phyloP scores from a whole-genome alignment of 257 asterid genomes.

The Capsicum pubescens region DNA sequence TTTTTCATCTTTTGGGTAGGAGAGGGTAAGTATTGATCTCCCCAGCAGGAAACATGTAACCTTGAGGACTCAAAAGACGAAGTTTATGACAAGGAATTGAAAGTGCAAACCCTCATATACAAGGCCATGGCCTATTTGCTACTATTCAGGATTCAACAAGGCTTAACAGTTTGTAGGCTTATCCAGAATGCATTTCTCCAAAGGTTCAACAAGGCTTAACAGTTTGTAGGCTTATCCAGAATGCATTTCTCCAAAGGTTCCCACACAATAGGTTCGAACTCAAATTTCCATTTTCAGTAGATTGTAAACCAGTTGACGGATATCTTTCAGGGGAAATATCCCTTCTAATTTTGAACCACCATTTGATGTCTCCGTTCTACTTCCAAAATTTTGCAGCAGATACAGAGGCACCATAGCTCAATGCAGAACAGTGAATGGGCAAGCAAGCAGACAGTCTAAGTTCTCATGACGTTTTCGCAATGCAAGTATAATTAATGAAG shows the following conservation, averaged over 20 bases:
- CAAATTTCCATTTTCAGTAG: background rate
- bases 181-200: background rate
- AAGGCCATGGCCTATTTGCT: background rate
- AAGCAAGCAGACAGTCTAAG: background rate
- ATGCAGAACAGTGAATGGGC: background rate
- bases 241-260: background rate
- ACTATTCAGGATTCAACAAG: background rate
- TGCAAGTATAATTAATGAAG: background rate
- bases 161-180: background rate
- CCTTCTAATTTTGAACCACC: conserved; percentile 2
- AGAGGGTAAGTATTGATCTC: background rate
- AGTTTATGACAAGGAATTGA: background rate
- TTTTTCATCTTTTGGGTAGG: background rate
- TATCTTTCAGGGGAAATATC: conserved; percentile 1
- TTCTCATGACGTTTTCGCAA: background rate
- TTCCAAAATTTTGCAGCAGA: background rate
- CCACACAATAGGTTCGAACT: background rate
- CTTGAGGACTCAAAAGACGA: background rate
- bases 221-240: background rate
- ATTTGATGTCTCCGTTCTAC: background rate
- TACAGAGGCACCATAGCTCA: background rate
- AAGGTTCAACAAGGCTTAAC: background rate
- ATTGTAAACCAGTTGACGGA: background rate
- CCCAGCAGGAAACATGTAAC: background rate
- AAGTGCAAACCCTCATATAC: background rate